phyloP scores from a whole-genome alignment of 106 monocot species.

The Allium fistulosum region DNA sequence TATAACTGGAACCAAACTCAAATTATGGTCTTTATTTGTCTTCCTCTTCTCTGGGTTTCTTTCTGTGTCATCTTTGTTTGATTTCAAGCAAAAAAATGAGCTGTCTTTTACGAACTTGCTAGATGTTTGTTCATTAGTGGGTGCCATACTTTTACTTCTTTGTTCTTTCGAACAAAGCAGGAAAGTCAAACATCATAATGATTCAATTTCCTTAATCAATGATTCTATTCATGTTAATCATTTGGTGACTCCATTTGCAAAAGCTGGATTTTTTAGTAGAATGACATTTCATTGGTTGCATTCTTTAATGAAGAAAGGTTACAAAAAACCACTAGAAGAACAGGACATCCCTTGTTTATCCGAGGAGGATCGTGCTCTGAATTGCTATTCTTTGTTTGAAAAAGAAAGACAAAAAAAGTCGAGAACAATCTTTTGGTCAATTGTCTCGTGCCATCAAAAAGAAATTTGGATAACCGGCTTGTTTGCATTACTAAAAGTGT shows the following conservation, averaged over 20 bases:
- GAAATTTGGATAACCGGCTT: constrained; percentile 58
- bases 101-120: constrained; percentile 22
- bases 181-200: not conserved
- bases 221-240: not conserved
- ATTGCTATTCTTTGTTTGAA: constrained; percentile 33
- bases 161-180: constrained; percentile 8
- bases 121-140: constrained; percentile 55
- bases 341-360: constrained; percentile 54
- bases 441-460: constrained; percentile 33
- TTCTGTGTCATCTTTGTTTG: constrained; percentile 2
- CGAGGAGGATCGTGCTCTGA: constrained; percentile 37
- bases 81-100: constrained; percentile 12
- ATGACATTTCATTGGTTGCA: constrained; percentile 86
- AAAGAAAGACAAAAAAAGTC: not conserved
- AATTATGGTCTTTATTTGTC: constrained; percentile 22
- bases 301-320: constrained; percentile 60
- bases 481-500: constrained; percentile 70
- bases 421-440: constrained; percentile 4
- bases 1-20: constrained; percentile 3
- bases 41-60: constrained; percentile 6
- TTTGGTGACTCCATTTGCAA: not conserved
- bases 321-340: constrained; percentile 53
- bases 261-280: constrained; percentile 54
- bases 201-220: not conserved
- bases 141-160: constrained; percentile 34